These are phyloP conservation scores for Warburgia ugandensis DNA, from an alignment of 164 flowering plant genomes.

Conservation along the genomic window DNA sequence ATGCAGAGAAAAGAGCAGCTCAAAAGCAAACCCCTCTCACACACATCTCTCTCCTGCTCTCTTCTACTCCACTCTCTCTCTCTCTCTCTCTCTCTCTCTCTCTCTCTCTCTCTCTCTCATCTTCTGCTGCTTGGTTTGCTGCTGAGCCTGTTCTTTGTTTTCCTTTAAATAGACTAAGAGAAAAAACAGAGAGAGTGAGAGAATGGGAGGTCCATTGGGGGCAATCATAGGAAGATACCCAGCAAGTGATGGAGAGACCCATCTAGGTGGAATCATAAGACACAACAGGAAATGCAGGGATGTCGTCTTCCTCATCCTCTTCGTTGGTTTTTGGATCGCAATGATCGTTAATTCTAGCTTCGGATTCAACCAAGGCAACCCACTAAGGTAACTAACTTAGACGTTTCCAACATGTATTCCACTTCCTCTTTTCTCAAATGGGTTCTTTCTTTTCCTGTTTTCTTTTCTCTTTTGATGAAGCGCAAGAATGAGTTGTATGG, in stretches of 20 bases:
- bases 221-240: constrained; percentile 71
- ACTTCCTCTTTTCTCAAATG: neutral
- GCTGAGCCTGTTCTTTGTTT: no score
- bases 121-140: constrained; percentile 1
- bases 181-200: neutral
- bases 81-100: constrained; percentile 1
- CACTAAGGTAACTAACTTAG: constrained; percentile 45
- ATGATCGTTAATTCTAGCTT: constrained; percentile 98
- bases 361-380: constrained; percentile 85
- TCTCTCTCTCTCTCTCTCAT: constrained; percentile 4
- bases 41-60: neutral
- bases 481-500: no score
- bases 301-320: constrained; percentile 62
- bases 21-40: neutral
- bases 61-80: neutral
- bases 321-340: constrained; percentile 88
- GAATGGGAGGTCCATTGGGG: constrained; percentile 64
- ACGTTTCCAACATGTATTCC: no score
- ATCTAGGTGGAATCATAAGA: constrained; percentile 52
- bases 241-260: constrained; percentile 55
- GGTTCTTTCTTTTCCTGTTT: neutral
- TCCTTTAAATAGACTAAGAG: neutral
- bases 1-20: neutral
- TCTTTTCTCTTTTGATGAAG: no score
- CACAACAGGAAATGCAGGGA: constrained; percentile 96